Percentiles rank a stretch among this genome's conserved stretches.
phyloP scores from a whole-genome alignment of 805 yeast genomes.

The Zygosaccharomyces lentus region DNA sequence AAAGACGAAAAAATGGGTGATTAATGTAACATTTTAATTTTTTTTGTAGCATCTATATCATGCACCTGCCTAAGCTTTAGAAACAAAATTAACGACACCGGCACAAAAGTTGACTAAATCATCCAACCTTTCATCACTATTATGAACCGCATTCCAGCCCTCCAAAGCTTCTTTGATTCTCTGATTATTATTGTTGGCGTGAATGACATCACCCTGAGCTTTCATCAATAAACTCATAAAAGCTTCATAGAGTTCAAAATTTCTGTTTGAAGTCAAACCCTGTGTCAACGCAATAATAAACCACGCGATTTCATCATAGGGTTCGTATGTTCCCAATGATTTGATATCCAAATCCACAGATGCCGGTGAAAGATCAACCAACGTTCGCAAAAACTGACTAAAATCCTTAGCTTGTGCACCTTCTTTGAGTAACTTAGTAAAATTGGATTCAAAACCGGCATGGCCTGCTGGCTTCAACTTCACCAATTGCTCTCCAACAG shows the following conservation, averaged over 20 bases:
- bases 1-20: not conserved
- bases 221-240: conserved; percentile 68
- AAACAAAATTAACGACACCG: conserved; percentile 64
- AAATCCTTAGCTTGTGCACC: conserved; percentile 42
- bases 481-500: conserved; percentile 30
- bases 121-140: conserved; percentile 51
- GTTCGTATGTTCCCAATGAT: conserved; percentile 63
- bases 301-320: conserved; percentile 58
- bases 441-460: conserved; percentile 64
- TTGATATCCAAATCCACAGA: conserved; percentile 81
- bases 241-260: conserved; percentile 79
- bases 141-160: conserved; percentile 46
- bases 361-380: conserved; percentile 68
- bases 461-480: conserved; percentile 29
- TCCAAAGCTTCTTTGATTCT: conserved; percentile 45
- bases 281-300: conserved; percentile 64
- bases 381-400: conserved; percentile 47
- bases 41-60: not conserved
- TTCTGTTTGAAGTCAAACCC: conserved; percentile 52
- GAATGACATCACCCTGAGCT: conserved; percentile 78
- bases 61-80: conserved; percentile 21
- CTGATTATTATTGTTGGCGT: conserved; percentile 36
- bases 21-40: not conserved
- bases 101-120: conserved; percentile 72
- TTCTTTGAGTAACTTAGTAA: conserved; percentile 61